phyloP scores from a whole-genome alignment of 2,329 filamentous ascomycete genomes.

The Paecilomyces niveus region DNA sequence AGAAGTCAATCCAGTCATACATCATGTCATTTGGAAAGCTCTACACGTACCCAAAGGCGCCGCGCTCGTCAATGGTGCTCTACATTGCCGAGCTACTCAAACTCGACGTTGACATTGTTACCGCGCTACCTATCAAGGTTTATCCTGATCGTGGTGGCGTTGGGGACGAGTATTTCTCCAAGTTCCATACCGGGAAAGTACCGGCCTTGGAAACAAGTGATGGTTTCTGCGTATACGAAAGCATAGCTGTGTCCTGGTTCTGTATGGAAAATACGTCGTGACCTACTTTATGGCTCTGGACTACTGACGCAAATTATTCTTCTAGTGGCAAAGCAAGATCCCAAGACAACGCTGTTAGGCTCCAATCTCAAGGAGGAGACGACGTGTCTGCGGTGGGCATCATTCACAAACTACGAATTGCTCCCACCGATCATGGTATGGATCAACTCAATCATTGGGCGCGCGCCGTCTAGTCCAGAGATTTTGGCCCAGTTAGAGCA shows the following conservation, averaged over 20 bases:
- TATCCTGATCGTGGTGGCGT: constrained; percentile 1
- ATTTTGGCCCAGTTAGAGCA: not conserved
- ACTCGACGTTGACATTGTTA: constrained; percentile 1
- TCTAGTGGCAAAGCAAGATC: constrained; percentile 1
- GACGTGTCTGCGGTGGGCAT: not conserved
- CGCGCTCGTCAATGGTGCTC: not conserved
- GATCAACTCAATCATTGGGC: constrained; percentile 1
- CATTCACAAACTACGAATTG: constrained; percentile 2
- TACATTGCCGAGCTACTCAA: not conserved
- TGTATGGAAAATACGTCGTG: not conserved
- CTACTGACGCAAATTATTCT: not conserved
- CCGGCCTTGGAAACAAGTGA: not conserved
- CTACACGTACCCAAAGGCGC: constrained; percentile 1
- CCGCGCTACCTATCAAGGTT: not conserved
- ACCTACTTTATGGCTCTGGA: not conserved
- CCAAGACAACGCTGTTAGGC: not conserved
- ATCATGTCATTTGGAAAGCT: constrained; percentile 2
- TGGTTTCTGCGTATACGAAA: constrained; percentile 1
- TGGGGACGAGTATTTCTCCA: constrained; percentile 1
- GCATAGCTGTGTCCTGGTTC: constrained; percentile 1
- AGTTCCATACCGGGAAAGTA: constrained; percentile 1
- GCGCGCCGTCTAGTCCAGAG: not conserved
- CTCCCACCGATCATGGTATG: constrained; percentile 1
- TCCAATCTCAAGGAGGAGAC: constrained; percentile 1
- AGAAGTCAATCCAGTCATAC: not conserved